Percentiles rank a stretch among this genome's conserved stretches.
phyloP scores from a whole-genome alignment of 495 filamentous ascomycete genomes.

The Geoglossum glabrum region DNA sequence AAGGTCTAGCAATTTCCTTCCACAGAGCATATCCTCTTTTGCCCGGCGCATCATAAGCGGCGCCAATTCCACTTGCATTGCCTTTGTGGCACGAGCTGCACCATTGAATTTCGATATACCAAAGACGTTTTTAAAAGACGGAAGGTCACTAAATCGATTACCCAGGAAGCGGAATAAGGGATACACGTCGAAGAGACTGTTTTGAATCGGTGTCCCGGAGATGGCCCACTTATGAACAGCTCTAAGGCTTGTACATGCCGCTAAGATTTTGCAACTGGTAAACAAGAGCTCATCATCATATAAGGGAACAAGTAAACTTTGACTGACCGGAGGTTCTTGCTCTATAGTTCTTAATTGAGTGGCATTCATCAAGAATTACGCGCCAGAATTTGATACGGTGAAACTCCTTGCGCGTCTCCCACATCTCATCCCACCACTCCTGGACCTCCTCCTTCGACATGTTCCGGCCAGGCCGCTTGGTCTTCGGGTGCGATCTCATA shows the following conservation, averaged over 20 bases:
- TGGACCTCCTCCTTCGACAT: not conserved
- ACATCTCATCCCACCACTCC: not conserved
- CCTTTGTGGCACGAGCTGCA: slow-evolving; percentile 1
- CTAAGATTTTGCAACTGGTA: slow-evolving; percentile 3
- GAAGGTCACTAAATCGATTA: slow-evolving; percentile 19
- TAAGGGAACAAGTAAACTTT: not conserved
- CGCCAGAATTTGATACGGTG: slow-evolving; percentile 1
- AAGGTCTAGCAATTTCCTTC: slow-evolving; percentile 9
- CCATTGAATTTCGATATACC: not conserved
- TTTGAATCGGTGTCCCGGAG: slow-evolving; percentile 41
- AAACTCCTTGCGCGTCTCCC: not conserved
- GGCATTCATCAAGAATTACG: slow-evolving; percentile 26
- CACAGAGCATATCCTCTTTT: slow-evolving; percentile 13
- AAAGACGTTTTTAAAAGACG: slow-evolving; percentile 21
- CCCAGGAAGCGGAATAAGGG: slow-evolving; percentile 39
- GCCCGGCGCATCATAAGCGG: slow-evolving; percentile 12
- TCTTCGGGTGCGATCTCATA: not conserved
- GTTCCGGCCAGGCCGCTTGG: not conserved
- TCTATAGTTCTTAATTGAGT: slow-evolving; percentile 38
- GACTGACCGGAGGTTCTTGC: slow-evolving; percentile 15
- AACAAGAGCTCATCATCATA: not conserved
- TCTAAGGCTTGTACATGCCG: slow-evolving; percentile 32
- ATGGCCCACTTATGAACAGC: slow-evolving; percentile 35
- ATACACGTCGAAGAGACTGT: slow-evolving; percentile 30
- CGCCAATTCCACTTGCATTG: slow-evolving; percentile 8